phyloP scores from a whole-genome alignment of 805 yeast species.

The Teunomyces cretensis region DNA sequence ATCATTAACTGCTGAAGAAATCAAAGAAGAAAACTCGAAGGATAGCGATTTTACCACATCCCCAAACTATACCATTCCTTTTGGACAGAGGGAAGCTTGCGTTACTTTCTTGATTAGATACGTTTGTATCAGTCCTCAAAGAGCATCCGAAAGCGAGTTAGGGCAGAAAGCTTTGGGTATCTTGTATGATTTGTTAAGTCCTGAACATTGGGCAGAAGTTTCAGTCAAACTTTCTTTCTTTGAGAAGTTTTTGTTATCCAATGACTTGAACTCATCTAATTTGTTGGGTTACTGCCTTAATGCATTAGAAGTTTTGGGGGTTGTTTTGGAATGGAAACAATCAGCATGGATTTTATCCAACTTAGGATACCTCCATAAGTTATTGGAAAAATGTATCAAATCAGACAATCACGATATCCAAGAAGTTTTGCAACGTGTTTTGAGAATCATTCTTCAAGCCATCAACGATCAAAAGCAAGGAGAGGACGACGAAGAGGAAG shows the following conservation, averaged over 20 bases:
- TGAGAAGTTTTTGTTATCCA: constrained; percentile 79
- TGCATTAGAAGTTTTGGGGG: constrained; percentile 85
- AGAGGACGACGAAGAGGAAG: constrained; percentile 45
- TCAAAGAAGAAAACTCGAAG: constrained; percentile 14
- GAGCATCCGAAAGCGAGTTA: constrained; percentile 79
- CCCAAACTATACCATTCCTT: constrained; percentile 60
- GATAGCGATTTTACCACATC: constrained; percentile 45
- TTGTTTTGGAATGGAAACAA: constrained; percentile 75
- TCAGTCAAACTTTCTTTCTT: constrained; percentile 83
- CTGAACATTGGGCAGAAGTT: constrained; percentile 83
- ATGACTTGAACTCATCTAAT: constrained; percentile 69
- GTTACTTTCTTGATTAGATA: constrained; percentile 85
- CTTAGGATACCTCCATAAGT: constrained; percentile 62
- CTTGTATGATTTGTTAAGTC: constrained; percentile 67
- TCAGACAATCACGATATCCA: constrained; percentile 87
- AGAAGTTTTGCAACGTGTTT: constrained; percentile 74
- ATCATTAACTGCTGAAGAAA: constrained; percentile 14
- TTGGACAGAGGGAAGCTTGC: constrained; percentile 83
- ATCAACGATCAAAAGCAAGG: constrained; percentile 45
- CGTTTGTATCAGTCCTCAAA: constrained; percentile 80
- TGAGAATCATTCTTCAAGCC: constrained; percentile 67
- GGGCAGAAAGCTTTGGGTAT: constrained; percentile 82
- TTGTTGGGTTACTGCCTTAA: constrained; percentile 80
- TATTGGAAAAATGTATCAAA: constrained; percentile 77
- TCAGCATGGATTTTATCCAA: constrained; percentile 78